phyloP scores from a whole-genome alignment of 345 rosid species.

The Boechera stricta region DNA sequence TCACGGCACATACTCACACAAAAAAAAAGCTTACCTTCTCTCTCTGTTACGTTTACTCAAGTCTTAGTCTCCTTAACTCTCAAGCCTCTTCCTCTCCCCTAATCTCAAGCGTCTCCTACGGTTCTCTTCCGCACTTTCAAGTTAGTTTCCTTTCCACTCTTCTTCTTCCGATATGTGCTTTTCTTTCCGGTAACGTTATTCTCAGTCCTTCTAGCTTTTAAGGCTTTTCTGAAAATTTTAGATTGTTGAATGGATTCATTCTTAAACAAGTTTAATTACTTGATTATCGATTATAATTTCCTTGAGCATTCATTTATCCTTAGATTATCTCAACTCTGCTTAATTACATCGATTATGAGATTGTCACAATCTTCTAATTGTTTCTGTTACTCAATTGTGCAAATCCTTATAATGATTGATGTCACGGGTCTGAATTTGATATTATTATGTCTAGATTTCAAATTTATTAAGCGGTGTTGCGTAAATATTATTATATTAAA shows the following conservation, averaged over 20 bases:
- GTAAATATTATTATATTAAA: slow-evolving; percentile 21
- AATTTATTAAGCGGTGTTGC: not conserved
- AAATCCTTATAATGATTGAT: slow-evolving; percentile 21
- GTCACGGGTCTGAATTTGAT: slow-evolving; percentile 19
- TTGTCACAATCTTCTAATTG: not conserved
- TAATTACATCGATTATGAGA: not conserved
- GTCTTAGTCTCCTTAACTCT: slow-evolving; percentile 25
- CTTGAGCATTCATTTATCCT: not conserved
- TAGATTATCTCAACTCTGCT: not conserved
- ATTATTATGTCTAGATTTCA: slow-evolving; percentile 8
- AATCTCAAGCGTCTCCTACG: not conserved
- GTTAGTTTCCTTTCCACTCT: slow-evolving; percentile 3
- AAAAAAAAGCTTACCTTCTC: slow-evolving; percentile 28
- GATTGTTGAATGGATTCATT: not conserved
- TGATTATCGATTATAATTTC: not conserved
- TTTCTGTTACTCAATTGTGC: not conserved
- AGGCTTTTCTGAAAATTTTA: not conserved
- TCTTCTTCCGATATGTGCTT: not conserved
- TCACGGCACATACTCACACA: slow-evolving; percentile 30
- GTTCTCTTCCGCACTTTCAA: slow-evolving; percentile 16
- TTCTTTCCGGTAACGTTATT: not conserved
- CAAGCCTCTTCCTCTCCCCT: slow-evolving; percentile 19
- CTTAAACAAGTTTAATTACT: not conserved
- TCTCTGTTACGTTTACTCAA: slow-evolving; percentile 41
- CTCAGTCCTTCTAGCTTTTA: not conserved